Evolutionary conservation across 805 yeast genomes (phyloP).

Genomic region (Starmera dryadoides): DNA sequence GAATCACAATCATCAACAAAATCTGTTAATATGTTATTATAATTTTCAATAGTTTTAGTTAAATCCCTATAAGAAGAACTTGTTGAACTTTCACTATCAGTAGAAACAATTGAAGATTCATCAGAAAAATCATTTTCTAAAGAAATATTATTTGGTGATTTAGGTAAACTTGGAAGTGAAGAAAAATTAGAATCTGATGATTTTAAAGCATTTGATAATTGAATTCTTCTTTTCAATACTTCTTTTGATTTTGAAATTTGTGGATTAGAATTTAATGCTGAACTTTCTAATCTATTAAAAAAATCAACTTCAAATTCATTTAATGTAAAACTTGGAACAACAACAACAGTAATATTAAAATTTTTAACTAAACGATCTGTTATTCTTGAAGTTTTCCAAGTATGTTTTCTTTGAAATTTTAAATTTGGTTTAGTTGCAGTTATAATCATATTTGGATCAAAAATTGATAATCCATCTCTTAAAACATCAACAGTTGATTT

Average conservation of each 20-base stretch:
- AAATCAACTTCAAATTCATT: constrained; percentile 40
- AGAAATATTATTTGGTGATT: not conserved
- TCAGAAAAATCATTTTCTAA: not conserved
- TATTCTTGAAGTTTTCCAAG: constrained; percentile 56
- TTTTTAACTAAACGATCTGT: constrained; percentile 59
- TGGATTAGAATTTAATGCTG: not conserved
- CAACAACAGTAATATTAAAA: constrained; percentile 58
- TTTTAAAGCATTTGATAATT: not conserved
- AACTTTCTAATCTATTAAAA: constrained; percentile 22
- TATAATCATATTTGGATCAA: constrained; percentile 52
- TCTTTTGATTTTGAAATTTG: not conserved
- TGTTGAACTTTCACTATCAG: not conserved
- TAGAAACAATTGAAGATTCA: not conserved
- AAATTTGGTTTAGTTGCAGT: constrained; percentile 45
- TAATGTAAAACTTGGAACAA: constrained; percentile 57
- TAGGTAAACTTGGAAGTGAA: no score
- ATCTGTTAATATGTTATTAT: constrained; percentile 3
- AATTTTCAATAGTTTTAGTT: constrained; percentile 5
- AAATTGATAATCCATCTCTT: constrained; percentile 51
- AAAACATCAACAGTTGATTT: constrained; percentile 43
- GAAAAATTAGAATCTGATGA: no score
- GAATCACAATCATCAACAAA: constrained; percentile 2
- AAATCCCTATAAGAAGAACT: constrained; percentile 2
- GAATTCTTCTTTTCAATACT: not conserved
- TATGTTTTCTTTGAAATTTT: constrained; percentile 38